Percentiles rank a stretch among this genome's conserved stretches.
These are phyloP conservation scores for Cyberlindnera amylophila DNA, from an alignment of 805 yeast genomes.

Conservation along the genomic window DNA sequence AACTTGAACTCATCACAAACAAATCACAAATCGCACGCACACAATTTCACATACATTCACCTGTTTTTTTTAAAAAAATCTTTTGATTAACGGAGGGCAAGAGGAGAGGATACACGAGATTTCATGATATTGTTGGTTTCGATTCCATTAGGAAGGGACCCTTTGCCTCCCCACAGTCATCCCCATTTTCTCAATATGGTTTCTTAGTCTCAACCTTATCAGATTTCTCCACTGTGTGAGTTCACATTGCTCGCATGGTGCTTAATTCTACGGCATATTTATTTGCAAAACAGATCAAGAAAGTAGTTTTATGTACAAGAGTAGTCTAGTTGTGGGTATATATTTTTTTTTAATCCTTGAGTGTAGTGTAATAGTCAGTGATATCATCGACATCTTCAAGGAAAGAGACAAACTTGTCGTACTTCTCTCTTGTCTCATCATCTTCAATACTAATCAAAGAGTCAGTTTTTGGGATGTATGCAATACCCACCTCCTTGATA, in stretches of 20 bases:
- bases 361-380: slow-evolving; percentile 71
- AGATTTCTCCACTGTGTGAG: not conserved
- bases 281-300: not conserved
- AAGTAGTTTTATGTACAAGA: slow-evolving; percentile 2
- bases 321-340: not conserved
- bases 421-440: slow-evolving; percentile 47
- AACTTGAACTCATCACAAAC: not conserved
- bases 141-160: no score
- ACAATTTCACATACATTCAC: not conserved
- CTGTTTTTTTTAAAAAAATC: not conserved
- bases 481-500: slow-evolving; percentile 68
- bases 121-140: not conserved
- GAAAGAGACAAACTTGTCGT: slow-evolving; percentile 52
- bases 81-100: not conserved
- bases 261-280: slow-evolving; percentile 6
- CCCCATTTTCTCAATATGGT: no score
- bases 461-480: slow-evolving; percentile 62
- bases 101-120: not conserved
- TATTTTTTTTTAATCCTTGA: slow-evolving; percentile 31
- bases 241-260: not conserved
- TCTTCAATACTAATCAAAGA: slow-evolving; percentile 50
- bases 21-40: not conserved
- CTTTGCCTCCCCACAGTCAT: no score
- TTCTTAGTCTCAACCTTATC: no score
- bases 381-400: slow-evolving; percentile 85